Base-by-base conservation (phyloP, 441 rosid species). In the Pelargonium australe region DNA sequence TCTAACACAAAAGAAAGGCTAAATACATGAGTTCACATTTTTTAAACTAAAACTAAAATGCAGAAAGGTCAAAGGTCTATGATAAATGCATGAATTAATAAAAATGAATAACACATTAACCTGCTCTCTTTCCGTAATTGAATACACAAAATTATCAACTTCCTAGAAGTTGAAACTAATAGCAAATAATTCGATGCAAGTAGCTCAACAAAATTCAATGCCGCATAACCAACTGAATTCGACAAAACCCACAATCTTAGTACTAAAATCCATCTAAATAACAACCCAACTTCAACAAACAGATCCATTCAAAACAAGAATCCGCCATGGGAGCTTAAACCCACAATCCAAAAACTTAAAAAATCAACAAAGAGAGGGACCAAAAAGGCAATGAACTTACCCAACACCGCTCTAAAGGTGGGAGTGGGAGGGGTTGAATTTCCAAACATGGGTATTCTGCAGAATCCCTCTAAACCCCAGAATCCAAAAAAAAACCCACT, bases 371-470 rank as follows among this genome's bases (percentile, higher is more conserved):
- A 66, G 2, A 58, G 7, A 47, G 41, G 8, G 45, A 2, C 63
- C 44, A 11, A 1, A 19, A 58, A 69, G 67, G 66, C 71, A 74
- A 58, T 58, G 63, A 58, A 58, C 75, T 76, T 63, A 85, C 92
- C 89, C 55, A 85, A 76, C 63, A 81, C 63, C 40, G 60, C 78
- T 65, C 85, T 78, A 79, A 69, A 66, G 76, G 76, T 69, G 69
- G 68, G 23, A 7, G 68, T 72, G 78, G 72, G 67, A 20, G 23
- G 23, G 23, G 23, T 20, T 16, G 72, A 70, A 82, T 68, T 73
- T 70, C 82, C 77, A 61, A 84, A 77, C 86, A 89, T 84, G 81
- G 78, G 82, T 75, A 63, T 76, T 63, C 45, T 9, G 62, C 57
- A 34, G 70, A 60, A n/a, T 68, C 74, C 68, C 31, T 31, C 53